Conservation (phyloP, 768 basidiomycete species). For the Hericium coralloides region DNA sequence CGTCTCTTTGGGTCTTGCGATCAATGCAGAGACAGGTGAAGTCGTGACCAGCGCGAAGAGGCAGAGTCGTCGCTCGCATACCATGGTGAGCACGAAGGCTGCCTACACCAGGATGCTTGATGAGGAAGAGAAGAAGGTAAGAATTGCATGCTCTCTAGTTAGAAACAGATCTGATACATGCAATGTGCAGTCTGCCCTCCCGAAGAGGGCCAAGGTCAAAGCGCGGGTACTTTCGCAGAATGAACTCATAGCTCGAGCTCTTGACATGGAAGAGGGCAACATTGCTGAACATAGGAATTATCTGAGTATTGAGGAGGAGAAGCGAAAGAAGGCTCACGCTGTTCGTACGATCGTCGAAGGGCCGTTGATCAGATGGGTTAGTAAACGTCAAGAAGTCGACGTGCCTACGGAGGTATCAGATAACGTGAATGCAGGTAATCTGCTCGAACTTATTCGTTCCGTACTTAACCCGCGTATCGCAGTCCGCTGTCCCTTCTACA, state of each 20-base stretch:
- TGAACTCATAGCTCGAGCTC: slow-evolving; percentile 75
- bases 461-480: too few relatives aligned
- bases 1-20: slow-evolving; percentile 44
- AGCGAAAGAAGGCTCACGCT: slow-evolving; percentile 56
- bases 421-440: too few relatives aligned
- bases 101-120: slow-evolving; percentile 54
- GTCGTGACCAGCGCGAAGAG: slow-evolving; percentile 34
- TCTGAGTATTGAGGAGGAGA: slow-evolving; percentile 73
- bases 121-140: slow-evolving; percentile 53
- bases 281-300: slow-evolving; percentile 72
- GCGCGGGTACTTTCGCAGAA: slow-evolving; percentile 59
- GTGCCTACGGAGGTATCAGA: slow-evolving; percentile 24
- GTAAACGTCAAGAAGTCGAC: slow-evolving; percentile 49
- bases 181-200: slow-evolving; percentile 29
- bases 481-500: too few relatives aligned
- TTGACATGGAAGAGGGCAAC: slow-evolving; percentile 85
- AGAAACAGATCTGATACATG: background rate
- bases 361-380: slow-evolving; percentile 65
- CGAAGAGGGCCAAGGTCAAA: slow-evolving; percentile 51
- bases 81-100: slow-evolving; percentile 61
- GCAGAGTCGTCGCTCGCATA: slow-evolving; percentile 59
- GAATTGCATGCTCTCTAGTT: slow-evolving; percentile 7
- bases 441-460: too few relatives aligned
- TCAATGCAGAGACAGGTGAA: slow-evolving; percentile 57
- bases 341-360: slow-evolving; percentile 56